Conservation (phyloP, 257 asterid species). For the Ligustrum vulgare region DNA sequence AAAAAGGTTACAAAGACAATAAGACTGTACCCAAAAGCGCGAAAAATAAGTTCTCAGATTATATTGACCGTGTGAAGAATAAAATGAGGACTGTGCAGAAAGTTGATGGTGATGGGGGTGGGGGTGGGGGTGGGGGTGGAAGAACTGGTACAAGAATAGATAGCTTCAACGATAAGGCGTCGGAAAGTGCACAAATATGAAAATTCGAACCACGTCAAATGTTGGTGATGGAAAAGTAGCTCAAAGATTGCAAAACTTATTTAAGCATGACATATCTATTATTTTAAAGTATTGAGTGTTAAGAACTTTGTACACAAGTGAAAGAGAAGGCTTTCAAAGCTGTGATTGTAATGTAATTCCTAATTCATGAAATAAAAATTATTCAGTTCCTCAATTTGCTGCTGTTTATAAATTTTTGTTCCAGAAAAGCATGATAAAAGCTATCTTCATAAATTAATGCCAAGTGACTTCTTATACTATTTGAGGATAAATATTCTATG, state of each 20-base stretch:
- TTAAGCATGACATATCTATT: background rate
- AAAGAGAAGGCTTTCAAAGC: background rate
- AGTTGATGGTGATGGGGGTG: slow-evolving; percentile 14
- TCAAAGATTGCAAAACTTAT: background rate
- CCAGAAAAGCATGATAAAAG: background rate
- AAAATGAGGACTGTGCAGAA: slow-evolving; percentile 33
- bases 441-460: background rate
- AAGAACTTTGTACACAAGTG: background rate
- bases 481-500: background rate
- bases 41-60: slow-evolving; percentile 27
- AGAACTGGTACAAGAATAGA: slow-evolving; percentile 38
- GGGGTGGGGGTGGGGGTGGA: background rate
- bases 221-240: background rate
- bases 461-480: background rate
- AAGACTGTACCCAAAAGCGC: background rate
- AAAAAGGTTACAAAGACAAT: background rate
- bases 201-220: slow-evolving; percentile 33
- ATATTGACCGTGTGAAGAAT: slow-evolving; percentile 34
- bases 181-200: slow-evolving; percentile 34
- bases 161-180: slow-evolving; percentile 47
- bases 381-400: background rate
- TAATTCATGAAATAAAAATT: background rate
- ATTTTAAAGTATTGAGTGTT: background rate
- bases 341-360: background rate
- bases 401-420: background rate